Evolutionary conservation across 208 protist species (phyloP).

Genomic region (Wallacemonas collosoma): DNA sequence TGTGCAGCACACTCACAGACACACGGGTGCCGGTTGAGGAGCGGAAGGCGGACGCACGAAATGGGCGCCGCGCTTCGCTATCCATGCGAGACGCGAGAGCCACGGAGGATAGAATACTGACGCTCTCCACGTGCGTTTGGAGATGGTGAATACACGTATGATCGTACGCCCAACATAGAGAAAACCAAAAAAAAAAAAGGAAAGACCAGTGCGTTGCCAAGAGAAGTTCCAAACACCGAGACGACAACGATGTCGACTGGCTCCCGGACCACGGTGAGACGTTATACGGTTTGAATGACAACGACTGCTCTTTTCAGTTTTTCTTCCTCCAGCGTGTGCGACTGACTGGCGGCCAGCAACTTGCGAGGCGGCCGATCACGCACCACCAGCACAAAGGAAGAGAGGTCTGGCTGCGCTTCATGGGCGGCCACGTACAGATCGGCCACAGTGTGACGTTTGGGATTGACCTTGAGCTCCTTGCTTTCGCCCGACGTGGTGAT

Average conservation of each 20-base stretch:
- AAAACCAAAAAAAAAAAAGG: no score
- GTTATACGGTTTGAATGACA: constrained; percentile 50
- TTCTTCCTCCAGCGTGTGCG: constrained; percentile 56
- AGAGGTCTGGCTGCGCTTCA: constrained; percentile 36
- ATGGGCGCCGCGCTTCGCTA: not conserved
- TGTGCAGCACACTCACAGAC: no score
- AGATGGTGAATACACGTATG: no score
- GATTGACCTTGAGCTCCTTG: constrained; percentile 72
- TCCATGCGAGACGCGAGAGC: no score
- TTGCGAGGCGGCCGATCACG: constrained; percentile 71
- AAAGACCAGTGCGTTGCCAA: no score
- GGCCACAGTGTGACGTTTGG: constrained; percentile 67
- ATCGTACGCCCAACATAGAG: no score
- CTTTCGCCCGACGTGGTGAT: constrained; percentile 63
- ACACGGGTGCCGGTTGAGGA: not conserved
- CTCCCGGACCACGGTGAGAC: no score
- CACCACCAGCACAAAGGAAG: constrained; percentile 53
- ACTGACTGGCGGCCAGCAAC: constrained; percentile 32
- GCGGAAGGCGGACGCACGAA: not conserved
- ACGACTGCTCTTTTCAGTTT: constrained; percentile 66
- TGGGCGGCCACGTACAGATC: constrained; percentile 74
- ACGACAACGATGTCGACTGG: no score
- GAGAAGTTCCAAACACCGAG: no score
- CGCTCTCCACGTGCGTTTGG: no score
- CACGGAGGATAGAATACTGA: no score